A percentile compares a stretch with the other conserved stretches of the same genome.
phyloP scores from a whole-genome alignment of 805 yeast species.

The Metschnikowia reukaufii region DNA sequence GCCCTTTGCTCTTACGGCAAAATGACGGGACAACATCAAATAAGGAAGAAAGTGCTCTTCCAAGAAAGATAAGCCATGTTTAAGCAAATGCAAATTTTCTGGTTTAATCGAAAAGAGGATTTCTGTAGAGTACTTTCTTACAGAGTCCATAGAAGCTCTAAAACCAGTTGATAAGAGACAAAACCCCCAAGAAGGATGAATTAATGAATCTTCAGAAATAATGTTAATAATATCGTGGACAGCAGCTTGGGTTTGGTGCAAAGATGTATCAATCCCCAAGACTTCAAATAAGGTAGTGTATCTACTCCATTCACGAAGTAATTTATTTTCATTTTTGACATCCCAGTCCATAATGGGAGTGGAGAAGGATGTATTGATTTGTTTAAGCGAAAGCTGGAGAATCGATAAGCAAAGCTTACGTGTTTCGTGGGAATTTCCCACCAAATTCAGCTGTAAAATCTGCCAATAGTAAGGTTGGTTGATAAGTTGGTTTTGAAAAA shows the following conservation, averaged over 20 bases:
- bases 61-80: conserved; percentile 43
- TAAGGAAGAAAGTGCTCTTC: conserved; percentile 54
- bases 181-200: conserved; percentile 72
- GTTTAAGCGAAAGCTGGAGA: conserved; percentile 57
- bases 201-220: conserved; percentile 47
- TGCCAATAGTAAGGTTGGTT: conserved; percentile 46
- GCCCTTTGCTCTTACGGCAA: conserved; percentile 38
- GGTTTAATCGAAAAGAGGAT: conserved; percentile 54
- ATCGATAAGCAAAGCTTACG: conserved; percentile 69
- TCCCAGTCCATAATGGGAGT: conserved; percentile 47
- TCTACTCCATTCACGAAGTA: conserved; percentile 63
- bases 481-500: conserved; percentile 30
- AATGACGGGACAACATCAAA: conserved; percentile 63
- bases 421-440: conserved; percentile 59
- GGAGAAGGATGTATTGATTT: conserved; percentile 35
- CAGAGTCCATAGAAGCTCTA: conserved; percentile 73
- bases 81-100: conserved; percentile 40
- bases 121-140: conserved; percentile 60
- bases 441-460: conserved; percentile 54
- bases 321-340: conserved; percentile 16
- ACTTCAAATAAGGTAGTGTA: conserved; percentile 77
- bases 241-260: conserved; percentile 84
- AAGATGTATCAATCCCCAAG: conserved; percentile 77
- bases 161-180: conserved; percentile 75
- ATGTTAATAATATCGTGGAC: conserved; percentile 57